Percentiles rank a stretch among this genome's conserved stretches.
These are phyloP conservation scores for Mycena leptocephala DNA, from an alignment of 768 basidiomycete species.

Conservation along the genomic window DNA sequence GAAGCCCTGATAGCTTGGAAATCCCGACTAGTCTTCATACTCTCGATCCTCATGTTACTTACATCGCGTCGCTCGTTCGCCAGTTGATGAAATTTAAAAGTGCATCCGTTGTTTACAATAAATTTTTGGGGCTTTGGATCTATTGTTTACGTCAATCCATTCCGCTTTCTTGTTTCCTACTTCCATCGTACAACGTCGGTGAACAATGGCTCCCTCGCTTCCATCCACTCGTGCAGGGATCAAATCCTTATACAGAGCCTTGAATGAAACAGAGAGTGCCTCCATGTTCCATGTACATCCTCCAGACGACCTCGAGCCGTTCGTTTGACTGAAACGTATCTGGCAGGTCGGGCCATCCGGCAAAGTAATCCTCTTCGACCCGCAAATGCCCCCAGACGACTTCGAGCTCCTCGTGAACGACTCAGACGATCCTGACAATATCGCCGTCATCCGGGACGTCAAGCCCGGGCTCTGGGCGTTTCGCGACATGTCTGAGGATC, in stretches of 20 bases:
- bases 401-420: background rate
- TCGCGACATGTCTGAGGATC: background rate
- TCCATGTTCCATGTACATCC: background rate
- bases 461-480: conserved; percentile 2
- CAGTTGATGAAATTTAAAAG: background rate
- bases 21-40: background rate
- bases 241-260: background rate
- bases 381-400: background rate
- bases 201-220: background rate
- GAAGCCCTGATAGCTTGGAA: background rate
- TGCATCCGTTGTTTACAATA: background rate
- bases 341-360: background rate
- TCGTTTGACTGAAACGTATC: background rate
- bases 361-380: background rate
- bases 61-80: background rate
- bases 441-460: background rate
- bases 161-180: background rate
- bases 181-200: background rate
- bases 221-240: background rate
- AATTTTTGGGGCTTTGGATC: background rate
- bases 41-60: background rate
- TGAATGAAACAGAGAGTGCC: background rate
- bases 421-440: background rate
- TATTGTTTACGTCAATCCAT: background rate
- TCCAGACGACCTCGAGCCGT: conserved; percentile 1